These are phyloP conservation scores for Daedaleopsis nitida DNA, from an alignment of 768 basidiomycete genomes.

Conservation along the genomic window DNA sequence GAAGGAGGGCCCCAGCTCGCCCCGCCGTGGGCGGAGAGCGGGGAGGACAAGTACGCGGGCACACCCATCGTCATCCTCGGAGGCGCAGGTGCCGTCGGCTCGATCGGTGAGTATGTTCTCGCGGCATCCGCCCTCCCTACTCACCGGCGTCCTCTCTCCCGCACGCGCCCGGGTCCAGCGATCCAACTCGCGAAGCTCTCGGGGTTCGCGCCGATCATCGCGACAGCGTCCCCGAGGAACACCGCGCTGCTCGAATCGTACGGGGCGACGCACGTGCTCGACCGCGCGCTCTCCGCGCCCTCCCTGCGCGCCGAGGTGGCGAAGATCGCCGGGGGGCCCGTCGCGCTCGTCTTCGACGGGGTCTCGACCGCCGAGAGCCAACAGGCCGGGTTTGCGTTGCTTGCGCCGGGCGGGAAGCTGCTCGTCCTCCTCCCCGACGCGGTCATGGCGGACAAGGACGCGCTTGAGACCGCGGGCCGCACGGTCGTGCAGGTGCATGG, in stretches of 20 bases:
- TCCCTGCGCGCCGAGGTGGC: constrained; percentile 8
- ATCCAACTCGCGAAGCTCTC: constrained; percentile 30
- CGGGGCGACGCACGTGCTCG: constrained; percentile 30
- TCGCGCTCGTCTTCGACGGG: constrained; percentile 24
- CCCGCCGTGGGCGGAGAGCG: constrained; percentile 29
- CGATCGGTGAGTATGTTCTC: constrained; percentile 19
- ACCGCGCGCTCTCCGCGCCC: constrained; percentile 20
- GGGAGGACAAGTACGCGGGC: constrained; percentile 31
- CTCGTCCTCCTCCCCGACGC: constrained; percentile 11
- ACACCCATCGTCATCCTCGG: constrained; percentile 31
- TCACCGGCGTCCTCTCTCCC: neutral
- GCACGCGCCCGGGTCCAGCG: constrained; percentile 11
- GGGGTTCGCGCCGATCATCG: constrained; percentile 32
- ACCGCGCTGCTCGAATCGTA: constrained; percentile 14
- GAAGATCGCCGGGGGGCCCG: constrained; percentile 22
- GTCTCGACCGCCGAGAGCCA: constrained; percentile 22
- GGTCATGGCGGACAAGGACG: neutral
- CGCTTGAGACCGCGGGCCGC: constrained; percentile 38
- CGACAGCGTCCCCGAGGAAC: constrained; percentile 32
- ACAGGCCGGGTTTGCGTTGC: constrained; percentile 17
- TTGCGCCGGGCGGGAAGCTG: constrained; percentile 25
- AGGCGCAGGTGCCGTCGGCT: constrained; percentile 25
- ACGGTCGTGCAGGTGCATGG: constrained; percentile 48
- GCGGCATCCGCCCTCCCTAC: neutral
- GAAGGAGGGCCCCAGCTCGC: constrained; percentile 24